Conservation (phyloP, 2,329 filamentous ascomycete genomes). For the Diaporthe citriasiana region DNA sequence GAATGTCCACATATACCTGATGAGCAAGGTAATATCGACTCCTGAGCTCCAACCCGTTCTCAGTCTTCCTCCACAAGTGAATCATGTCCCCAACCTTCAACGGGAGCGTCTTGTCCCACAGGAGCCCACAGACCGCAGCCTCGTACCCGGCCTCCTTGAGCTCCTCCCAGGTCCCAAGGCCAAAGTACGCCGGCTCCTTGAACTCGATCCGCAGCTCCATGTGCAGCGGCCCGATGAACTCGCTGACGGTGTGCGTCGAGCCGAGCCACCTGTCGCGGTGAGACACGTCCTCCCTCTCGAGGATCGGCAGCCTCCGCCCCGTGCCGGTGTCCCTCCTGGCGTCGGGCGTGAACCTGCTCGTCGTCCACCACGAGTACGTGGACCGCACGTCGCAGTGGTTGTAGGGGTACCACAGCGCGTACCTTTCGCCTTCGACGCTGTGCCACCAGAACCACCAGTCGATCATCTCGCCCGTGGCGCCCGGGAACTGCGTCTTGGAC, state of each 20-base stretch:
- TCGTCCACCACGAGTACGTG: constrained; percentile 8
- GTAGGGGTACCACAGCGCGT: constrained; percentile 43
- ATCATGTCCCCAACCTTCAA: constrained; percentile 43
- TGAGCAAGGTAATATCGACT: constrained; percentile 43
- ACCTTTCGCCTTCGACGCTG: constrained; percentile 42
- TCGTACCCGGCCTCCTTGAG: constrained; percentile 35
- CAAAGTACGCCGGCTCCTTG: constrained; percentile 39
- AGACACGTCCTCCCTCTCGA: constrained; percentile 33
- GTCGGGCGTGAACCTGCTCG: constrained; percentile 2
- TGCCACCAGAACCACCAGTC: constrained; percentile 46
- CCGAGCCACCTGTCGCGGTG: constrained; percentile 43
- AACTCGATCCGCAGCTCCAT: constrained; percentile 41
- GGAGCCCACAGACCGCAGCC: constrained; percentile 39
- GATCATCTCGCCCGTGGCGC: constrained; percentile 41
- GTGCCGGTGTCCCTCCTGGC: neutral
- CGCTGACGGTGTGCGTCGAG: constrained; percentile 40
- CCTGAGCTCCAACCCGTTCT: constrained; percentile 37
- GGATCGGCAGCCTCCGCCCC: neutral
- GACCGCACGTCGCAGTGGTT: constrained; percentile 38
- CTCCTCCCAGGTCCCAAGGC: constrained; percentile 38
- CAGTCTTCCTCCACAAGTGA: constrained; percentile 41
- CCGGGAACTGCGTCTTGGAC: constrained; percentile 41
- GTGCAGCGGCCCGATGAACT: constrained; percentile 36
- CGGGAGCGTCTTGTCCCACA: constrained; percentile 39
- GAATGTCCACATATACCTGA: constrained; percentile 37